phyloP scores from a whole-genome alignment of 176 grass and related monocot genomes.

The Pharus latifolius region DNA sequence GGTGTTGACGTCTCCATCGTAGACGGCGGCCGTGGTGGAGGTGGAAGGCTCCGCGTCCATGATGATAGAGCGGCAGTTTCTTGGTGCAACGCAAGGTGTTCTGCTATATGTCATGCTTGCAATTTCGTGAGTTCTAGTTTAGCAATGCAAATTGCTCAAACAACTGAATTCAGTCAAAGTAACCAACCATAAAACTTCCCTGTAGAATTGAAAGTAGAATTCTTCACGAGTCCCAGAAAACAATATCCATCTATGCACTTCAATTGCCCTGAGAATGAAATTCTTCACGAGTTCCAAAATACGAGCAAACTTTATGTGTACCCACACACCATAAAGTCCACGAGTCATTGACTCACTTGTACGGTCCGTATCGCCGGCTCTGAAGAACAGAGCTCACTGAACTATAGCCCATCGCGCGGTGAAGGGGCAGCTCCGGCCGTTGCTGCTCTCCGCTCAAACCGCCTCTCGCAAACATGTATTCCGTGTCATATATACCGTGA shows the following conservation, averaged over 20 bases:
- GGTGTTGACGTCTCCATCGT: background rate
- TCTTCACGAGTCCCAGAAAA: too few relatives aligned
- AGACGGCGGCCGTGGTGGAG: background rate
- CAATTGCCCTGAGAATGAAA: background rate
- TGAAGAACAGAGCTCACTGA: conserved; percentile 31
- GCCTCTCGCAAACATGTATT: background rate
- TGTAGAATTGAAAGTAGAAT: background rate
- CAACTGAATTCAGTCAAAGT: background rate
- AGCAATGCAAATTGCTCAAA: background rate
- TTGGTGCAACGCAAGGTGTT: too few relatives aligned
- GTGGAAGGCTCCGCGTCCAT: conserved; percentile 22
- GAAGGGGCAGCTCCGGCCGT: conserved; percentile 15
- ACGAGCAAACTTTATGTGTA: background rate
- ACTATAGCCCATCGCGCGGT: conserved; percentile 43
- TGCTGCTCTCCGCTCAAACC: conserved; percentile 28
- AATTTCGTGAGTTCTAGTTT: background rate
- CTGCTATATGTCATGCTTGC: background rate
- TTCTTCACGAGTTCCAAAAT: background rate
- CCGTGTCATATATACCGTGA: background rate
- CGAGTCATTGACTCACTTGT: too few relatives aligned
- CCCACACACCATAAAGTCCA: too few relatives aligned
- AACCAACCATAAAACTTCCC: background rate
- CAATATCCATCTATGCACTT: too few relatives aligned
- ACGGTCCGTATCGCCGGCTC: conserved; percentile 34
- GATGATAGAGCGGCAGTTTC: background rate